These are phyloP conservation scores for Biscutella laevigata DNA, from an alignment of 441 rosid genomes.

Conservation along the genomic window DNA sequence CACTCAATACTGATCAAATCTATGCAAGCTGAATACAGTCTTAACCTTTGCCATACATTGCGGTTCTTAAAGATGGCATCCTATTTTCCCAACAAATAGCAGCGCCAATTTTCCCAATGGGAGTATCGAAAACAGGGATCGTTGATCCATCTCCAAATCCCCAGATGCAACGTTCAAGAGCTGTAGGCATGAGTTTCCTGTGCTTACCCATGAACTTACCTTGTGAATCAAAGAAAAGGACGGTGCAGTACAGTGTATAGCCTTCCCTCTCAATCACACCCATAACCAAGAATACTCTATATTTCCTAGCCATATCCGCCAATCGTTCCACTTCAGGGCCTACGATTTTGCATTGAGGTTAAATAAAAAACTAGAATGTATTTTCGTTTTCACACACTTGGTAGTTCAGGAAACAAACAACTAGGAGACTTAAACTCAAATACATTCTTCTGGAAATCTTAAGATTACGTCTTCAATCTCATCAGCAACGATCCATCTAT, in stretches of 20 bases:
- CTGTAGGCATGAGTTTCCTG: constrained; percentile 85
- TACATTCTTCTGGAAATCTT: background rate
- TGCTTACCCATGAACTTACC: constrained; percentile 85
- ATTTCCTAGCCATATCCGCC: constrained; percentile 80
- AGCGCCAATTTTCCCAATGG: constrained; percentile 78
- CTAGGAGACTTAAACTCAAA: background rate
- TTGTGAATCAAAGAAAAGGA: constrained; percentile 71
- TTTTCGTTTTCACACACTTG: background rate
- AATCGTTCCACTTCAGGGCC: constrained; percentile 80
- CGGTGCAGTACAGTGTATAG: constrained; percentile 62
- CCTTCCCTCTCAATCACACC: constrained; percentile 85
- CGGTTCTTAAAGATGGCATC: constrained; percentile 90
- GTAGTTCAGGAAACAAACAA: background rate
- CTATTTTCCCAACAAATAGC: constrained; percentile 92
- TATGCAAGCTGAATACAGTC: constrained; percentile 12
- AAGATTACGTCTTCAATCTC: background rate
- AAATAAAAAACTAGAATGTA: background rate
- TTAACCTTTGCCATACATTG: constrained; percentile 91
- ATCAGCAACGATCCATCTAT: background rate
- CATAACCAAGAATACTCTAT: constrained; percentile 72
- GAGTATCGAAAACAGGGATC: constrained; percentile 71
- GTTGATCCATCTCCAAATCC: constrained; percentile 95
- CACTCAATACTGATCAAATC: too few relatives aligned
- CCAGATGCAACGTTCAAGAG: constrained; percentile 81
- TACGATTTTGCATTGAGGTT: constrained; percentile 10